Base-by-base conservation (phyloP, 164 flowering plant species). In the Cinnamomum micranthum region DNA sequence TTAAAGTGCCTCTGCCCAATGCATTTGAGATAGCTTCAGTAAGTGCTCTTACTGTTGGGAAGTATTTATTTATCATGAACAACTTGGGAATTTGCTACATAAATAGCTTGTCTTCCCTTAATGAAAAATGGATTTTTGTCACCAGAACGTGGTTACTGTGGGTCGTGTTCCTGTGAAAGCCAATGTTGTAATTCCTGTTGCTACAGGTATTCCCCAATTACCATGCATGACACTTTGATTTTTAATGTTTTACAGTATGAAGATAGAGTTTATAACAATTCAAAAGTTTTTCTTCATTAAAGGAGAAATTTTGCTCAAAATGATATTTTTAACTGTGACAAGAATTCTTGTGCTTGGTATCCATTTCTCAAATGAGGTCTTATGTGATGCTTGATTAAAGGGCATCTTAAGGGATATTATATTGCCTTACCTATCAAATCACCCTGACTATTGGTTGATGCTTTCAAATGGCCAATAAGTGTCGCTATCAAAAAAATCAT, bases 91-190 rank as follows among this genome's bases (percentile, higher is more conserved):
- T 79, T 20, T 22, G 35, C 60, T 50, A 64, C 17, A 28, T 62
- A 64, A 74, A 65, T 69, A 22, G 24, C 71, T 68, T 62, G 51
- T 64, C 62, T 70, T 3, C 60, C 60, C 60, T 55, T 20, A 14
- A 15, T 15, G 60, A 55, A 27, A 66, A 14, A 13, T 66, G 41
- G 19, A n/a, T 66, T 47, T 67, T 3, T 41, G 58, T 74, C 12
- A 77, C 33, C 72, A 92, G 97, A 79, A 59, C 75, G 83, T 65
- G 62, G 93, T 92, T 55, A 91, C 88, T 7, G 90, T 94, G 33
- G 97, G 98, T 25, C 91, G 97, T 67, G 81, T 88, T 70, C 87
- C 92, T 69, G 96, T 90, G 58, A 92, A 90, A 76, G 97, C 94
- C 62, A 92, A 94, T 77, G 19, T 94, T 67, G 97, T 90, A 22